A percentile compares a stretch with the other conserved stretches of the same genome.
Evolutionary conservation across 2,329 filamentous ascomycete species (phyloP).

Genomic region (Fragosphaeria purpurea): DNA sequence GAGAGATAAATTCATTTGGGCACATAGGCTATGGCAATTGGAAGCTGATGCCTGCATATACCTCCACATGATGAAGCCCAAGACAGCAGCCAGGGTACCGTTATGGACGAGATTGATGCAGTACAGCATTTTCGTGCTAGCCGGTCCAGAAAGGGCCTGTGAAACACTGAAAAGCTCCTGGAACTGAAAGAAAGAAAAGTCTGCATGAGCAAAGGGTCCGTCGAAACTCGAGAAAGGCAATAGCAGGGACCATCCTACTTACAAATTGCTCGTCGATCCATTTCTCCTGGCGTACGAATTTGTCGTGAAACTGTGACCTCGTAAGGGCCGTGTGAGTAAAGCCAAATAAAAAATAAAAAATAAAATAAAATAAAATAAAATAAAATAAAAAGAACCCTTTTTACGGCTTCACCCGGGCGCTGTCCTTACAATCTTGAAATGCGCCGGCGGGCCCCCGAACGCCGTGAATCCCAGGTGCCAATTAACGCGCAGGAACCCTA

Average conservation of each 20-base stretch:
- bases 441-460: slow-evolving; percentile 59
- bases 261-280: slow-evolving; percentile 65
- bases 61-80: slow-evolving; percentile 52
- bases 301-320: slow-evolving; percentile 37
- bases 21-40: too few relatives aligned
- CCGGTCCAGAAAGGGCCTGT: slow-evolving; percentile 60
- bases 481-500: slow-evolving; percentile 13
- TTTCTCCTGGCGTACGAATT: slow-evolving; percentile 48
- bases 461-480: slow-evolving; percentile 57
- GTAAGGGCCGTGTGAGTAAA: too few relatives aligned
- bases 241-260: too few relatives aligned
- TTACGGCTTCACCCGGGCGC: too few relatives aligned
- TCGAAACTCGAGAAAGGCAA: slow-evolving; percentile 11
- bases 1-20: too few relatives aligned
- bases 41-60: neutral
- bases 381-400: too few relatives aligned
- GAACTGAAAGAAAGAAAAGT: slow-evolving; percentile 35
- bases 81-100: slow-evolving; percentile 45
- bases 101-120: slow-evolving; percentile 55
- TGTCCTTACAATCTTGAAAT: slow-evolving; percentile 50
- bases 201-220: neutral
- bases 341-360: too few relatives aligned
- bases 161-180: slow-evolving; percentile 62
- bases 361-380: too few relatives aligned
- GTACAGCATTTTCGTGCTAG: slow-evolving; percentile 61